phyloP scores from a whole-genome alignment of 768 basidiomycete species.

The Lentinula sp. region DNA sequence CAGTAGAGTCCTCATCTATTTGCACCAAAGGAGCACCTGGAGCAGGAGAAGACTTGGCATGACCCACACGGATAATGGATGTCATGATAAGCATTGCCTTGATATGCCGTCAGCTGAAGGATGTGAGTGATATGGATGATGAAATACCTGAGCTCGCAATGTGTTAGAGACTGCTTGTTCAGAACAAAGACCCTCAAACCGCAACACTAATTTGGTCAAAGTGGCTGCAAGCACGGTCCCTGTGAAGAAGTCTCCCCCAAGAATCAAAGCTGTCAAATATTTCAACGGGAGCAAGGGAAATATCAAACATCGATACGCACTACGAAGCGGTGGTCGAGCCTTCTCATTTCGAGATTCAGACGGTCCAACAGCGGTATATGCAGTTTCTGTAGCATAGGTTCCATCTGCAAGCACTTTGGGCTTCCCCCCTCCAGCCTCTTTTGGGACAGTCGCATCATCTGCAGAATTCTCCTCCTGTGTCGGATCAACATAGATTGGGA shows the following conservation, averaged over 20 bases:
- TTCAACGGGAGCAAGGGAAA: background rate
- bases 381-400: slow-evolving; percentile 96
- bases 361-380: slow-evolving; percentile 59
- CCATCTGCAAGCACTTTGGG: slow-evolving; percentile 91
- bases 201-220: slow-evolving; percentile 85
- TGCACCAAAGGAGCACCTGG: slow-evolving; percentile 25
- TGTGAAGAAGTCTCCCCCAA: slow-evolving; percentile 97
- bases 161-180: slow-evolving; percentile 56
- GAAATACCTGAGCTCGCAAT: slow-evolving; percentile 74
- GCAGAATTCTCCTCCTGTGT: slow-evolving; percentile 78
- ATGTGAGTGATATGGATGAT: background rate
- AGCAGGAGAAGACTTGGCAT: slow-evolving; percentile 88
- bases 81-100: slow-evolving; percentile 98
- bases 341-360: slow-evolving; percentile 77
- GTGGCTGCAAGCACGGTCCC: slow-evolving; percentile 86
- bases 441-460: slow-evolving; percentile 43
- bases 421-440: slow-evolving; percentile 40
- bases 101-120: background rate
- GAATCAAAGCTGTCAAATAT: slow-evolving; percentile 56
- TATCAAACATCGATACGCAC: slow-evolving; percentile 23
- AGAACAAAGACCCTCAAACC: slow-evolving; percentile 40
- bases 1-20: slow-evolving; percentile 98
- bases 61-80: slow-evolving; percentile 92
- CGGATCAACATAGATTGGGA: slow-evolving; percentile 94
- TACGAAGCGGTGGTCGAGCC: slow-evolving; percentile 83